Evolutionary conservation across 2,329 filamentous ascomycete species (phyloP), one percentile per base, ranked within the genome.

Genomic region (Pezicula carpinea): DNA sequence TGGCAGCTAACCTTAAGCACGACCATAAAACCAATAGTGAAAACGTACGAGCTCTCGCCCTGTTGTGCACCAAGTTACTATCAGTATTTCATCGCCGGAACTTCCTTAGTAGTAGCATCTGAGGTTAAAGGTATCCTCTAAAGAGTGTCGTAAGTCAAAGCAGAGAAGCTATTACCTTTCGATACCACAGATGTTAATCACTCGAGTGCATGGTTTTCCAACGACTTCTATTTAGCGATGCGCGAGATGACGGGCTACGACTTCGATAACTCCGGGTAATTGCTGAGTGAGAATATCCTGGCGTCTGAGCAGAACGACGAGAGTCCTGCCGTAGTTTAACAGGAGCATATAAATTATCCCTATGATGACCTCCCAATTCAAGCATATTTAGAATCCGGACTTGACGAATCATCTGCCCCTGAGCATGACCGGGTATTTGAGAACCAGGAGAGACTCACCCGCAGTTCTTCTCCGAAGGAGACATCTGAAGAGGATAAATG

Each of bases 201-300:
- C 8, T 11, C 38, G 5, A 50, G 53, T 42, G 49, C 54, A 3
- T 56, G 56, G 56, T 57, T 55, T 18, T 57, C 54, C 2, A 48
- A 51, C 21, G 56, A 59, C 23, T 55, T 59, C 33, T 57, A 59
- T n/a, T 50, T 51, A 11, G 56, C 56, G 0, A 53, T 59, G 52
- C 39, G 49, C 15, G 57, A 59, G 38, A 56, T 52, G 15, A 56
- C 53, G 15, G 54, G 52, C 5, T 55, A 54, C 40, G 54, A 53
- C 21, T 52, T 48, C 52, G 53, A 39, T 35, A 38, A 29, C 19
- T 15, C 36, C 36, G 47, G 43, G 5, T 39, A 43, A 15, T 6
- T 35, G 6, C 45, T 50, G 14, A 49, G 42, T 33, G 48, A 43
- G 14, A 46, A 48, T 19, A 29, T 47, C 11, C 29, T 46, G 21